Base-by-base conservation (phyloP, 345 rosid genomes). In the Erysimum cheiranthoides region DNA sequence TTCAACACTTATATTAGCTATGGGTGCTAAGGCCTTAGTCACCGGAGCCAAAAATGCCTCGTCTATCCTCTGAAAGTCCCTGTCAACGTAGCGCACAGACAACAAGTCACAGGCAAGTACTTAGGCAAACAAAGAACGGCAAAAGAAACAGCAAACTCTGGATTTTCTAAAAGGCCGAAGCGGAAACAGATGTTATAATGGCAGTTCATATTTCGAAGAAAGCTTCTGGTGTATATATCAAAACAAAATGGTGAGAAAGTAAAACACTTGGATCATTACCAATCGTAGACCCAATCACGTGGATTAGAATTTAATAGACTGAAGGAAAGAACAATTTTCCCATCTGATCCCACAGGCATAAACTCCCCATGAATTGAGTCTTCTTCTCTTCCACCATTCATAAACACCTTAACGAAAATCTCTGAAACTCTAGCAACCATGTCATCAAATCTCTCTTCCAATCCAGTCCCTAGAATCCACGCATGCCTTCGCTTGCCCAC, bases 321-420 rank as follows among this genome's bases (percentile, higher is more conserved):
- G 71, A 92, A 92, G 0, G 98, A 94, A 50, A 92, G 92, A 78
- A 90, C 88, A 60, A 90, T 82, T 81, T 49, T 92, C 61, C 99
- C 96, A 84, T 95, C 97, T 32, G 99, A 82, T 70, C 97, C 98
- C 12, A 90, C 96, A 6, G 99, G 99, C 97, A 92, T 92, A 78
- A 88, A 90, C 86, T 89, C 99, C 47, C 84, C 89, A 47, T 77
- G 89, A 73, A 95, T 85, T 47, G 82, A 80, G 2, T 86, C 97
- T 46, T 90, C 88, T 21, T 90, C 93, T 71, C 83, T 84, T 34
- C 94, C 98, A 52, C 98, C 98, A 64, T 92, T 87, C n/a, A 81
- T 84, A 85, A 92, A 92, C 83, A 86, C 83, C 78, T 85, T 85
- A 11, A 85, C 88, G 27, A 95, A 87, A 50, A 87, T 78, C 85